phyloP scores from a whole-genome alignment of 2,329 filamentous ascomycete genomes.

The Cercospora sp. region DNA sequence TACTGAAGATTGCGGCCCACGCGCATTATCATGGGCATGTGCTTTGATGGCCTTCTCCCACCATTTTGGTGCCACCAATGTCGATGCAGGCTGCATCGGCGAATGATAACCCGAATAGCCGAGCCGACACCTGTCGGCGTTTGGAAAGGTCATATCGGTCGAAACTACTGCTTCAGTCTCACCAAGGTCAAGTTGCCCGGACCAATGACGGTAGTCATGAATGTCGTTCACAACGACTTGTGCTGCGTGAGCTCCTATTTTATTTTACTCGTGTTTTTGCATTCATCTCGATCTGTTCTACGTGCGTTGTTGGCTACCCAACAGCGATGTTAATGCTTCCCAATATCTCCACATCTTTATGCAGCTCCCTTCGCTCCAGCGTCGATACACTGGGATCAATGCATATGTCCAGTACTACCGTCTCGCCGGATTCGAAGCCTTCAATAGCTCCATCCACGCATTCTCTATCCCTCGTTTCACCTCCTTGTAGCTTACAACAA shows the following conservation, averaged over 20 bases:
- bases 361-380: not conserved
- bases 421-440: slow-evolving; percentile 26
- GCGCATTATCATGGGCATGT: not conserved
- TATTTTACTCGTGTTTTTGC: slow-evolving; percentile 8
- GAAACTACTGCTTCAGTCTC: not conserved
- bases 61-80: slow-evolving; percentile 1
- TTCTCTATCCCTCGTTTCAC: slow-evolving; percentile 66
- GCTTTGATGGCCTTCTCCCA: not conserved
- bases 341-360: not conserved
- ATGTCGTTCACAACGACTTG: not conserved
- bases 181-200: not conserved
- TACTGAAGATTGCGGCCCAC: not conserved
- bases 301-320: not conserved
- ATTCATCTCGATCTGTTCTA: not conserved
- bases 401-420: slow-evolving; percentile 7
- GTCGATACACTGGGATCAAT: not conserved
- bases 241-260: not conserved
- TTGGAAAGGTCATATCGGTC: not conserved
- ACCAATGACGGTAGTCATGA: not conserved
- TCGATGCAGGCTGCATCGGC: slow-evolving; percentile 2
- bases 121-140: not conserved
- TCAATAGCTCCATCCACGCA: slow-evolving; percentile 58
- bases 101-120: slow-evolving; percentile 5
- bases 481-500: slow-evolving; percentile 88
- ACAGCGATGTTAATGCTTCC: not conserved